Base-by-base conservation (phyloP, 202 grass and related monocot species). In the Alloteropsis angusta region DNA sequence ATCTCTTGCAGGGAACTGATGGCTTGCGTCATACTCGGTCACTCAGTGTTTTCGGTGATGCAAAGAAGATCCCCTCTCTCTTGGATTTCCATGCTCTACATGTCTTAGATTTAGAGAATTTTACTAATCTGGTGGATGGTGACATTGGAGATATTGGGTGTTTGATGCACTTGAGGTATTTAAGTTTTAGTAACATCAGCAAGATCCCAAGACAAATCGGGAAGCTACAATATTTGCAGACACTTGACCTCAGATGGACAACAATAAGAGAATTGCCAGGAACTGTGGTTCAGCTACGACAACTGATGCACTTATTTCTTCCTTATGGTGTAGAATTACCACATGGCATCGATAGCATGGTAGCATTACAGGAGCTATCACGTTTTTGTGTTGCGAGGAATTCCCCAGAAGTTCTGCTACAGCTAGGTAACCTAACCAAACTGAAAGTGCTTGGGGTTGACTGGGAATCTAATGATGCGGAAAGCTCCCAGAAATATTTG, bases 331-430 rank as follows among this genome's bases (percentile, higher is more conserved):
- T 38, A 7, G 0, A 45, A 59, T 22, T 88, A 0, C 77, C 77
- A 5, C 5, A 46, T 47, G 81, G 81, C 16, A 78, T 89, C 8
- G 9, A 48, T 6, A 79, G 45, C 55, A 26, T 85, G 74, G 9
- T 42, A 13, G 2, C 26, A 2, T 74, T 86, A 8, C 39, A 86
- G 47, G 67, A 85, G 22, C 13, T 89, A 1, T 4, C 18, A 0
- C 11, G 25, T 30, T 56, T 85, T 15, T 15, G 52, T 61, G 53
- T 15, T 10, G 35, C 36, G 16, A 71, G 1, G 0, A 85, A 39
- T 38, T 43, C 47, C 5, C 2, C 32, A 62, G 39, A 69, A 5
- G 2, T 68, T 32, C 2, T 80, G 37, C 23, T 57, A 0, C 38
- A 80, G 77, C 10, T 69, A 8, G 77, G 64, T 0, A 39, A 52